phyloP scores from a whole-genome alignment of 1,139 yeast species.

The Kurtzmaniella quercitrusa region DNA sequence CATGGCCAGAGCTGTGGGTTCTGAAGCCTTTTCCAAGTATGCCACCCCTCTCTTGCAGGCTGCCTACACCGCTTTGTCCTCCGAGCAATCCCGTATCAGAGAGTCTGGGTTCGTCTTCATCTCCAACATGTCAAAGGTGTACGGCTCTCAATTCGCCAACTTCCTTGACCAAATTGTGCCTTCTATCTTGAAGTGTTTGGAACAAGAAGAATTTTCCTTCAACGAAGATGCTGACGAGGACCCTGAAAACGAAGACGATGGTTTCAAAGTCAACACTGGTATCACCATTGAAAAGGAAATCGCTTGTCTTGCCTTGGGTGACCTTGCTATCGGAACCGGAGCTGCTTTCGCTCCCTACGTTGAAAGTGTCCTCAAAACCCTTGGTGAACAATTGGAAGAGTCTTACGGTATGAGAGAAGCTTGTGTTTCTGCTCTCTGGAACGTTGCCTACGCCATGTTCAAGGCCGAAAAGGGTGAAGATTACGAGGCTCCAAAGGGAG shows the following conservation, averaged over 20 bases:
- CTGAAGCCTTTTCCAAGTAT: constrained; percentile 76
- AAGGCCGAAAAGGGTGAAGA: constrained; percentile 48
- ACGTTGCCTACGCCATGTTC: constrained; percentile 70
- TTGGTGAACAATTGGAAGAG: constrained; percentile 73
- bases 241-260: constrained; percentile 54
- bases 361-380: constrained; percentile 61
- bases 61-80: constrained; percentile 73
- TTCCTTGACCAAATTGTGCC: constrained; percentile 82
- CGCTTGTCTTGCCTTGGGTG: constrained; percentile 90
- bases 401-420: constrained; percentile 92
- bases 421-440: constrained; percentile 80
- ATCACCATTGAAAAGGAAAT: constrained; percentile 95
- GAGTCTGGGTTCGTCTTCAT: constrained; percentile 96
- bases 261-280: constrained; percentile 85
- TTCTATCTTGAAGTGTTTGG: constrained; percentile 75
- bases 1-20: constrained; percentile 95
- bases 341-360: constrained; percentile 74
- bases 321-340: constrained; percentile 83
- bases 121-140: constrained; percentile 91
- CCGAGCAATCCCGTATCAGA: constrained; percentile 80
- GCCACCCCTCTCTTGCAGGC: constrained; percentile 90
- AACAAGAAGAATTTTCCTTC: constrained; percentile 74
- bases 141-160: constrained; percentile 84
- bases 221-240: constrained; percentile 24
- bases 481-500: constrained; percentile 66